These are phyloP conservation scores for Funneliformis caledonium DNA, from an alignment of 371 early-diverging fungal species.

Conservation along the genomic window DNA sequence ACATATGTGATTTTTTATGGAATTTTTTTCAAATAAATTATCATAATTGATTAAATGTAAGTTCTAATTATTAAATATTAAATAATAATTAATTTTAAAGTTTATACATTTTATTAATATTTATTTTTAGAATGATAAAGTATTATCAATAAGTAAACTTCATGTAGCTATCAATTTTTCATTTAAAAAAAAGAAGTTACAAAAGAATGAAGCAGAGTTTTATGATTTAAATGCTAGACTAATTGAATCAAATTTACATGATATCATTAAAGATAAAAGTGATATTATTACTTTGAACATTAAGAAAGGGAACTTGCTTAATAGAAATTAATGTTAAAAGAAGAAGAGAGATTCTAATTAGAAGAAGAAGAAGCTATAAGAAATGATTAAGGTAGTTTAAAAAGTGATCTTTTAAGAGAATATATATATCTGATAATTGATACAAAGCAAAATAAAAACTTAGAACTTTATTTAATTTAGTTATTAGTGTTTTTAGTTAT, in stretches of 20 bases:
- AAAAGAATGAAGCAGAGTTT: too few relatives aligned
- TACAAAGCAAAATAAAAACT: conserved; percentile 18
- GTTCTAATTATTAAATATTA: too few relatives aligned
- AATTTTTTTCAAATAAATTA: too few relatives aligned
- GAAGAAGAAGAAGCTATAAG: conserved; percentile 22
- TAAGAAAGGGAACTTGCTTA: conserved; percentile 22
- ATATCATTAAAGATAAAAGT: too few relatives aligned
- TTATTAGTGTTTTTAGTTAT: too few relatives aligned
- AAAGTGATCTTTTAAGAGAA: conserved; percentile 23
- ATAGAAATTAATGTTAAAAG: conserved; percentile 20
- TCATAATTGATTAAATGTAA: too few relatives aligned
- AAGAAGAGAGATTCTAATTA: background rate
- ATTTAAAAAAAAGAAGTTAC: background rate
- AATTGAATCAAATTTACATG: too few relatives aligned
- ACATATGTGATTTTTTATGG: too few relatives aligned
- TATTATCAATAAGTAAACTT: conserved; percentile 14
- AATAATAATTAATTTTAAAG: too few relatives aligned
- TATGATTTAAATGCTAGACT: too few relatives aligned
- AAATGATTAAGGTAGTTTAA: conserved; percentile 3
- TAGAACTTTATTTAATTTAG: too few relatives aligned
- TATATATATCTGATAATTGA: conserved; percentile 20
- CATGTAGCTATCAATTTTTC: too few relatives aligned
- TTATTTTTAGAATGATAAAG: conserved; percentile 27
- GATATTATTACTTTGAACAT: conserved; percentile 9
- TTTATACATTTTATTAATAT: background rate